These are phyloP conservation scores for Curvularia lunata DNA, from an alignment of 2,329 filamentous ascomycete genomes.

Conservation along the genomic window DNA sequence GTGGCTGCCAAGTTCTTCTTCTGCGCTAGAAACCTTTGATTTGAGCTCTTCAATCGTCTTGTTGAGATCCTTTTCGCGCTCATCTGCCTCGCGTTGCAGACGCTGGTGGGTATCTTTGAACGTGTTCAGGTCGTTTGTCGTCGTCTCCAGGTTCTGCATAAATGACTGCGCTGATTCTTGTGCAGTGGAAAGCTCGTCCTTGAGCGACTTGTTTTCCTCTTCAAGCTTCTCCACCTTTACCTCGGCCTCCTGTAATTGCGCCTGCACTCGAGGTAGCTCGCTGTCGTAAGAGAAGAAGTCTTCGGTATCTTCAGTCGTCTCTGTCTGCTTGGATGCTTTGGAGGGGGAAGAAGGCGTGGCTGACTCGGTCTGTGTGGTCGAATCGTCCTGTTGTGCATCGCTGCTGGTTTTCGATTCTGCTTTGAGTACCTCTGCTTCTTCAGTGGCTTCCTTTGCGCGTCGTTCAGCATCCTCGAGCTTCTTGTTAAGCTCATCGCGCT, in stretches of 20 bases:
- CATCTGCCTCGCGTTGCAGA: conserved; percentile 40
- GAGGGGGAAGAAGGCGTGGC: conserved; percentile 33
- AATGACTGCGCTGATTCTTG: conserved; percentile 66
- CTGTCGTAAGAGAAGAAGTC: conserved; percentile 94
- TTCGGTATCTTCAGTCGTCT: conserved; percentile 57
- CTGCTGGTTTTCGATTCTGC: conserved; percentile 22
- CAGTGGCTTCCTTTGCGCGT: conserved; percentile 65
- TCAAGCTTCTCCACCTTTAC: conserved; percentile 75
- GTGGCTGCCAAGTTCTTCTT: conserved; percentile 55
- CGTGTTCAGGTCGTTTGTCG: conserved; percentile 67
- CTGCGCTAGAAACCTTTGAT: conserved; percentile 46
- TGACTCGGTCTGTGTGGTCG: conserved; percentile 35
- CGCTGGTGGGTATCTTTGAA: conserved; percentile 61
- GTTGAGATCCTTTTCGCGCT: conserved; percentile 41
- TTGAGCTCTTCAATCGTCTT: conserved; percentile 36
- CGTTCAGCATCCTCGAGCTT: conserved; percentile 74
- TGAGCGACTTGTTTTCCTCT: conserved; percentile 70
- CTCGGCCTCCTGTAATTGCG: conserved; percentile 72
- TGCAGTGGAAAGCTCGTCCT: conserved; percentile 72
- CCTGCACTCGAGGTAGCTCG: conserved; percentile 81
- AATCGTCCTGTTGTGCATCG: conserved; percentile 35
- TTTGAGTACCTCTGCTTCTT: conserved; percentile 67
- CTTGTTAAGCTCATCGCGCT: conserved; percentile 80
- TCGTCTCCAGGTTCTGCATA: conserved; percentile 67
- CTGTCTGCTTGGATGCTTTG: conserved; percentile 36